These are phyloP conservation scores for Aphanoascus verrucosus DNA, from an alignment of 2,329 filamentous ascomycete species.

Conservation along the genomic window DNA sequence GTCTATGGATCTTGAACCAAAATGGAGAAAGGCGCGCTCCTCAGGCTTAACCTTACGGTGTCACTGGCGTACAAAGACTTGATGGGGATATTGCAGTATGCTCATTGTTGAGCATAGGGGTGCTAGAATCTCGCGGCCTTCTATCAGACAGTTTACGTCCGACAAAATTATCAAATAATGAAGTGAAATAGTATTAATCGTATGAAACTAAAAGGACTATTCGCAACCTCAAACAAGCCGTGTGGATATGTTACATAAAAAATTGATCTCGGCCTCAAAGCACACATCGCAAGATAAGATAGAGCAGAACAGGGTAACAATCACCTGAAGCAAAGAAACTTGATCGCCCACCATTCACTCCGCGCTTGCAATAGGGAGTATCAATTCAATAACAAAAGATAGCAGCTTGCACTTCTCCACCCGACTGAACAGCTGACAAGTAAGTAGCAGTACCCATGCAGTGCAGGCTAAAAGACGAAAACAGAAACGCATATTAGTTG, in stretches of 20 bases:
- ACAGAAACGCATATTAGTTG: background rate
- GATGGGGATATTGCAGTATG: too few relatives aligned
- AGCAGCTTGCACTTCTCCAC: conserved; percentile 1
- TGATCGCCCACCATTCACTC: background rate
- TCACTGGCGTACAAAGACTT: too few relatives aligned
- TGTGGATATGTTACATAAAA: background rate
- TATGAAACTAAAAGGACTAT: too few relatives aligned
- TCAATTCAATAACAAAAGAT: conserved; percentile 1
- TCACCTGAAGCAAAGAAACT: background rate
- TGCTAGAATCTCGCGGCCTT: too few relatives aligned
- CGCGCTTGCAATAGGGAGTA: conserved; percentile 2
- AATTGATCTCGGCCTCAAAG: too few relatives aligned
- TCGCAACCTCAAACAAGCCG: too few relatives aligned
- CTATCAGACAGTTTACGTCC: too few relatives aligned
- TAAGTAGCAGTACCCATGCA: background rate
- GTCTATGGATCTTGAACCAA: background rate
- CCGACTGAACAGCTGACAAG: background rate
- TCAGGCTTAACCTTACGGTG: too few relatives aligned
- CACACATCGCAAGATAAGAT: background rate
- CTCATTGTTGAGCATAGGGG: too few relatives aligned
- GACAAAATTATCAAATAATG: too few relatives aligned
- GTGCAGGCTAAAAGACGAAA: conserved; percentile 1
- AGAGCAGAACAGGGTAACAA: background rate
- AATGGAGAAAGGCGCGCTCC: background rate
- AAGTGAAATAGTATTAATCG: too few relatives aligned